Base-by-base conservation (phyloP, 202 grass and related monocot genomes). In the Carex sylvatica region DNA sequence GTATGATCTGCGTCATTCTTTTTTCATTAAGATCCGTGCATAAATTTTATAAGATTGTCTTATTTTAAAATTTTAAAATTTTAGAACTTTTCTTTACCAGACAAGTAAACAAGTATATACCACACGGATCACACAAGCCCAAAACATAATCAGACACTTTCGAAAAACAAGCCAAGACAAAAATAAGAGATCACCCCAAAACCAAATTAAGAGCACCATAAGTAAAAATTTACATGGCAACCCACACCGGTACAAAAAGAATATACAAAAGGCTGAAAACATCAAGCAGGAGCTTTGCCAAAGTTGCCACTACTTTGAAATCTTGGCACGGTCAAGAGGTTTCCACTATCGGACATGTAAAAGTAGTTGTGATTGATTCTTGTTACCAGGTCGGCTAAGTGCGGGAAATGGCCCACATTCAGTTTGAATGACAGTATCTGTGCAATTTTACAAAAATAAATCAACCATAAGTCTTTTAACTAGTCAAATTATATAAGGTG, bases 361-460 rank as follows among this genome's bases (percentile, higher is more conserved):
- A 91, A 95, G 83, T 90, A 90, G 68, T 98, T 95, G 78, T 98
- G 93, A 30, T 95, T 98, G 71, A 98, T 98, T 72, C 91, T 90
- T 12, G 92, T 95, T 66, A 98, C 95, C 64, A 98, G 88, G 85
- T 98, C 95, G 8, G 87, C 92, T 9, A 98, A 87, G 85, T 95
- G 92, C 16, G 92, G 90, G 23, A 98, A 98, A 73, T 98, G 95
- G 16, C 95, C 92, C 20, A 98, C 92, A 26, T 91, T 93, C 18
- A 98, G 91, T 87, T 95, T 98, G 85, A 98, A 95, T 51, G 95
- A 98, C 18, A 98, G 83, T 65, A 98, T 98, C 95, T 98, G 86
- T 75, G 82, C 9, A 87, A 16, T 58, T 26, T 30, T 13, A 83
- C 30, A 61, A 69, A 58, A 23, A 12, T 5, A 74, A 20, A 83